Base-by-base conservation (phyloP, 352 stramenopile species). In the Phytopythium sindhum region DNA sequence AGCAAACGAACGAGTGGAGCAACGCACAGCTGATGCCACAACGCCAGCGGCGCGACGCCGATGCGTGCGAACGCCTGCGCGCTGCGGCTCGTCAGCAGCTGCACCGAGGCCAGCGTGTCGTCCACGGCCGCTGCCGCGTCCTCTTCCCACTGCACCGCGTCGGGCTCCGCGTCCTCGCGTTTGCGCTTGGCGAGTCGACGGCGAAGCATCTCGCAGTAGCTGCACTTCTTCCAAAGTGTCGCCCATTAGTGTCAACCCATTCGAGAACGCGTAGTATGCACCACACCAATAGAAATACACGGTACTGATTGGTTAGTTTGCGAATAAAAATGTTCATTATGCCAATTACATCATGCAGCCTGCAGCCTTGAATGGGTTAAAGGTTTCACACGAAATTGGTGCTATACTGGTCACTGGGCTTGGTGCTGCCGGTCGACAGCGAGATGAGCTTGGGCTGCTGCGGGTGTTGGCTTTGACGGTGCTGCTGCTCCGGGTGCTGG, bases 21-120 rank as follows among this genome's bases (percentile, higher is more conserved):
- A 19, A 23, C 68, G 48, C 68, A 87, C 79, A 90, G 45, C 70
- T 89, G 81, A 48, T 90, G 81, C 69, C 73, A 79, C 21, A 89
- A 41, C 24, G 81, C 61, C 11, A 88, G 17, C 8, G 78, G 68
- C 48, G 79, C 71, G n/a, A 86, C 56, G 24, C 64, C 63, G 1
- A 78, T 64, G 11, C 53, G 45, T 42, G 57, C 64, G 64, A 86
- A 90, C 10, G 66, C 69, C 17, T 64, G 58, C 5, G 66, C 37
- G 48, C 78, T 83, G 35, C 79, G 79, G 33, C 65, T 73, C n/a
- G 69, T 44, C 23, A 89, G 65, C 39, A 90, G 69, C 54, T 90
- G 66, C 10, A 89, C 72, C 31, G 74, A 78, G 0, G 74, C 50
- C 52, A 88, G 64, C 29, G 74, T 85, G 58, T 90, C 81, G 45